Evolutionary conservation across 345 rosid genomes (phyloP).

Genomic region (Diplotaxis tenuifolia): DNA sequence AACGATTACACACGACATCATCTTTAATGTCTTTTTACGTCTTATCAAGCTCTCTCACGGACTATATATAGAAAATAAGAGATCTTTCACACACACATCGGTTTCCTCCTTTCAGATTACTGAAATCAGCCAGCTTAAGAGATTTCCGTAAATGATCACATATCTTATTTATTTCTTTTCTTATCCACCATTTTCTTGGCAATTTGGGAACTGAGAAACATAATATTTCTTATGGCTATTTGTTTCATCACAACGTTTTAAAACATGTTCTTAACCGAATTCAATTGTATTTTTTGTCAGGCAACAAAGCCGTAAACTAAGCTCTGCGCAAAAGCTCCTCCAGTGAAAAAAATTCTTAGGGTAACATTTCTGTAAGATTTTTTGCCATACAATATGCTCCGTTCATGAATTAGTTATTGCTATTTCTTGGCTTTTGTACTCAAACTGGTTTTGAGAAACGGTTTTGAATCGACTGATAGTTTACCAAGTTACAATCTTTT

Average conservation of each 20-base stretch:
- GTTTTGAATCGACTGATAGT: neutral
- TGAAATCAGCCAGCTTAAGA: neutral
- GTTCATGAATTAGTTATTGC: neutral
- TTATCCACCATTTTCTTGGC: neutral
- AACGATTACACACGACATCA: no score
- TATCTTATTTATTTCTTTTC: neutral
- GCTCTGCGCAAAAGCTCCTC: neutral
- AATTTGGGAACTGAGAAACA: neutral
- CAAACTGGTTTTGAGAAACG: neutral
- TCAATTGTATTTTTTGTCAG: neutral
- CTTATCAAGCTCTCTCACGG: no score
- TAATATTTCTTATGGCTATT: neutral
- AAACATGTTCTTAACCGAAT: neutral
- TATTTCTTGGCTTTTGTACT: neutral
- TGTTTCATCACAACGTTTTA: neutral
- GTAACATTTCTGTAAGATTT: neutral
- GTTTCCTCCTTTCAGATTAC: neutral
- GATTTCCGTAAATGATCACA: neutral
- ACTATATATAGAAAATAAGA: neutral
- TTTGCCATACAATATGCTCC: neutral
- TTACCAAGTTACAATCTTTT: conserved; percentile 31
- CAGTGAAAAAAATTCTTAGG: neutral
- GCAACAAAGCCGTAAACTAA: neutral
- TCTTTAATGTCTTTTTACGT: no score
- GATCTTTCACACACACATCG: neutral